Conservation (phyloP, 371 early-diverging fungal genomes). For the Mortierella sp. region DNA sequence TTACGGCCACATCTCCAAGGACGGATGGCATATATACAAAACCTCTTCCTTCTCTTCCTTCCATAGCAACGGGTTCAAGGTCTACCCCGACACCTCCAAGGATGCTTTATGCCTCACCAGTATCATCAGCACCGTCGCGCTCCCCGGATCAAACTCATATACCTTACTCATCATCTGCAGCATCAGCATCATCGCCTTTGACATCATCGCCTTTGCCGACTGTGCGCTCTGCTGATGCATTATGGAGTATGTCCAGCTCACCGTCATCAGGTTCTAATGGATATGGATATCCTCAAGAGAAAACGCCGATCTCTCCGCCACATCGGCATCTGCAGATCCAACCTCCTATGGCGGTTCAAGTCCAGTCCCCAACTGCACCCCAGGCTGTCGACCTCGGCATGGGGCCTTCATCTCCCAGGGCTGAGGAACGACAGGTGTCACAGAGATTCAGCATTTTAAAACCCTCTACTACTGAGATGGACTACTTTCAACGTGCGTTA, state of each 20-base stretch:
- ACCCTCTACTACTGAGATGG: neutral
- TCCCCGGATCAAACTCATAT: too few species aligned
- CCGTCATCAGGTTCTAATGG: neutral
- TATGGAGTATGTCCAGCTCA: neutral
- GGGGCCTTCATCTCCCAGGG: constrained; percentile 29
- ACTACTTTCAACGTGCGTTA: constrained; percentile 5
- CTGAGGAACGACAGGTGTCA: neutral
- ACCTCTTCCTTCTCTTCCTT: constrained; percentile 5
- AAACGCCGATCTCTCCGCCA: neutral
- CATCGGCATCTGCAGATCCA: constrained; percentile 12
- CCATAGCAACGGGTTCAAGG: neutral
- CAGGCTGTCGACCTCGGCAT: constrained; percentile 31
- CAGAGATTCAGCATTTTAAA: neutral
- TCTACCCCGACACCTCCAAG: neutral
- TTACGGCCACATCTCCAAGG: neutral
- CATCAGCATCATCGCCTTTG: neutral
- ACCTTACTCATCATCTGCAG: neutral
- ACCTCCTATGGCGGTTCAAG: constrained; percentile 8
- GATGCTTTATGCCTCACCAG: neutral
- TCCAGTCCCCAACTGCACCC: constrained; percentile 30
- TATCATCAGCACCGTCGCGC: neutral
- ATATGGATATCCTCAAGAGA: constrained; percentile 21
- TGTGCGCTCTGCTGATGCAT: neutral
- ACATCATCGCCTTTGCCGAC: neutral
- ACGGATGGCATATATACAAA: neutral